Conservation (phyloP, 176 grass and related monocot genomes). For the Hordeum marinum region DNA sequence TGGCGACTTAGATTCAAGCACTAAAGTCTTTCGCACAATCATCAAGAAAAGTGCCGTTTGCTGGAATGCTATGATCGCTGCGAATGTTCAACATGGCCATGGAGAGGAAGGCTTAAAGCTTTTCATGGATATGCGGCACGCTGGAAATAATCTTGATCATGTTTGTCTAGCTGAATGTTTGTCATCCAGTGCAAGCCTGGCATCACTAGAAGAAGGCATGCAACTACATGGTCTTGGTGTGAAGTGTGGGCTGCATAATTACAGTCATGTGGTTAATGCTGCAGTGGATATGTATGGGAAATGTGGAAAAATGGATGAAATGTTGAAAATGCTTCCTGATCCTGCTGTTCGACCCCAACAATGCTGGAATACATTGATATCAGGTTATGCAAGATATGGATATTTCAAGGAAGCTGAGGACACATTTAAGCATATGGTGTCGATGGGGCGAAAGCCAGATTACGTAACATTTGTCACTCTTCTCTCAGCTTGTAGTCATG, state of each 20-base stretch:
- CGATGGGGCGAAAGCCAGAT: slow-evolving; percentile 52
- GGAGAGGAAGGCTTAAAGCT: slow-evolving; percentile 81
- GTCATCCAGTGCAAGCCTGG: slow-evolving; percentile 62
- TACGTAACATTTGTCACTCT: slow-evolving; percentile 78
- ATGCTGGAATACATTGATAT: slow-evolving; percentile 89
- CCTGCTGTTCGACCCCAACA: slow-evolving; percentile 47
- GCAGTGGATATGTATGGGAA: slow-evolving; percentile 92
- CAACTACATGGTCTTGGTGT: slow-evolving; percentile 69
- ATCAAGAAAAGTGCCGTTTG: slow-evolving; percentile 51
- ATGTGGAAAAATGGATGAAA: slow-evolving; percentile 77
- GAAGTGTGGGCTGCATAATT: slow-evolving; percentile 59
- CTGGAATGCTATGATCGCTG: slow-evolving; percentile 80
- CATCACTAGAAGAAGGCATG: slow-evolving; percentile 88
- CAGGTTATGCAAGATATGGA: slow-evolving; percentile 70
- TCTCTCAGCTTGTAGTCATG: slow-evolving; percentile 82
- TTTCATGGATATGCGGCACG: slow-evolving; percentile 48
- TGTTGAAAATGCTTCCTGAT: slow-evolving; percentile 62
- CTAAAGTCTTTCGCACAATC: slow-evolving; percentile 50
- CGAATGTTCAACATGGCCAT: slow-evolving; percentile 56
- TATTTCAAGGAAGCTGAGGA: slow-evolving; percentile 71
- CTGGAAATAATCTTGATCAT: slow-evolving; percentile 59
- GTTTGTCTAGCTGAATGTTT: slow-evolving; percentile 73
- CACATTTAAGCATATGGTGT: slow-evolving; percentile 66
- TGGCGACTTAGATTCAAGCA: slow-evolving; percentile 63
- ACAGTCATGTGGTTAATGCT: slow-evolving; percentile 68